These are phyloP conservation scores for Neofusicoccum laricinum DNA, from an alignment of 2,329 filamentous ascomycete species.

Conservation along the genomic window DNA sequence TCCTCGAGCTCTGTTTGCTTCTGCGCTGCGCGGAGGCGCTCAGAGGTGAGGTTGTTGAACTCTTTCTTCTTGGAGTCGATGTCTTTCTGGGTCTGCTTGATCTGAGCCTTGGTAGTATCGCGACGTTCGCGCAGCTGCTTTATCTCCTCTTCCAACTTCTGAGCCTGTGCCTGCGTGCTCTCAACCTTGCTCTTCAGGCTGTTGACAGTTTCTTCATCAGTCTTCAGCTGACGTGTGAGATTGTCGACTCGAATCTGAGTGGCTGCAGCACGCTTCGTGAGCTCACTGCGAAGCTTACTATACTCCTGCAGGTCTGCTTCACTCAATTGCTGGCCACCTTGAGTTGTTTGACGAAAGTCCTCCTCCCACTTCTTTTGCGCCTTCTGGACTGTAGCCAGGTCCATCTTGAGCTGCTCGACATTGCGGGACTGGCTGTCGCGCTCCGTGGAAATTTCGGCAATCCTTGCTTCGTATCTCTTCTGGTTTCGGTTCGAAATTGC, in stretches of 20 bases:
- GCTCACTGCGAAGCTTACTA: conserved; percentile 77
- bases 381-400: conserved; percentile 81
- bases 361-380: conserved; percentile 85
- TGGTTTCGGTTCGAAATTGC: conserved; percentile 71
- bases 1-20: conserved; percentile 87
- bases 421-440: conserved; percentile 66
- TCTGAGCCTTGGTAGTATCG: conserved; percentile 55
- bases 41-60: conserved; percentile 79
- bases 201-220: conserved; percentile 85
- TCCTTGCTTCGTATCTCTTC: conserved; percentile 64
- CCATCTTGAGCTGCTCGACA: conserved; percentile 73
- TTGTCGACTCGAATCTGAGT: conserved; percentile 83
- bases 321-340: conserved; percentile 81
- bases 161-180: conserved; percentile 67
- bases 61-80: conserved; percentile 88
- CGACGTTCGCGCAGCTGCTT: conserved; percentile 67
- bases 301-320: conserved; percentile 88
- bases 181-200: conserved; percentile 88
- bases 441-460: conserved; percentile 71
- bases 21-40: conserved; percentile 76
- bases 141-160: conserved; percentile 72
- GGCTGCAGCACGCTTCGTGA: conserved; percentile 75
- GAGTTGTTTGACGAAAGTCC: conserved; percentile 79
- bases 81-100: conserved; percentile 70
- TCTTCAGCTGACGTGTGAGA: conserved; percentile 83